Percentiles rank a stretch among this genome's conserved stretches.
These are phyloP conservation scores for Corchorus capsularis DNA, from an alignment of 345 rosid genomes.

Conservation along the genomic window DNA sequence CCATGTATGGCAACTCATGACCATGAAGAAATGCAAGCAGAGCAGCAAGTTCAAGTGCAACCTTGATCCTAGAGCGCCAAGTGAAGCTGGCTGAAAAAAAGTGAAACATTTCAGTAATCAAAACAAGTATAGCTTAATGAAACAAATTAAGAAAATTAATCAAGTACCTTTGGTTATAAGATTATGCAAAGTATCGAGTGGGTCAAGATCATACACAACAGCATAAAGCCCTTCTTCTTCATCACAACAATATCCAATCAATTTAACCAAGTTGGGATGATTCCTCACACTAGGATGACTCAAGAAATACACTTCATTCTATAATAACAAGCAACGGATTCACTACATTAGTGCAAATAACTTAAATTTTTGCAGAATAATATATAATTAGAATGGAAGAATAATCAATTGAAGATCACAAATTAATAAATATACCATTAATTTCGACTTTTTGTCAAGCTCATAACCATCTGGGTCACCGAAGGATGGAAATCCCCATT, in stretches of 20 bases:
- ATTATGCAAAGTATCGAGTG: background rate
- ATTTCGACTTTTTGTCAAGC: background rate
- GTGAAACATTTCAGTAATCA: background rate
- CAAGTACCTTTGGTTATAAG: background rate
- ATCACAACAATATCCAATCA: background rate
- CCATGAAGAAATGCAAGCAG: background rate
- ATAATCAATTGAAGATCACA: too few species aligned
- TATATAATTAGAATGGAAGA: too few species aligned
- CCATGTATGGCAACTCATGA: background rate
- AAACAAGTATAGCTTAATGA: background rate
- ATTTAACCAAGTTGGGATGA: background rate
- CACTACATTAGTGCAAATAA: background rate
- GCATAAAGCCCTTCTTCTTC: background rate
- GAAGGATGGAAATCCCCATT: background rate
- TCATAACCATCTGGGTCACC: too few species aligned
- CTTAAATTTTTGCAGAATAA: too few species aligned
- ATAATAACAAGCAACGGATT: too few species aligned
- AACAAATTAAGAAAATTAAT: background rate
- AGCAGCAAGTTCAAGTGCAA: background rate
- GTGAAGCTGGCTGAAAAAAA: background rate
- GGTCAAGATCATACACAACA: background rate
- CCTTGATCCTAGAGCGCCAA: background rate
- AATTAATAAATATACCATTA: background rate
- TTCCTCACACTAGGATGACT: background rate
- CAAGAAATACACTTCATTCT: background rate